phyloP scores from a whole-genome alignment of 225 moss, liverwort and hornwort genomes.

The Straminergon stramineum region DNA sequence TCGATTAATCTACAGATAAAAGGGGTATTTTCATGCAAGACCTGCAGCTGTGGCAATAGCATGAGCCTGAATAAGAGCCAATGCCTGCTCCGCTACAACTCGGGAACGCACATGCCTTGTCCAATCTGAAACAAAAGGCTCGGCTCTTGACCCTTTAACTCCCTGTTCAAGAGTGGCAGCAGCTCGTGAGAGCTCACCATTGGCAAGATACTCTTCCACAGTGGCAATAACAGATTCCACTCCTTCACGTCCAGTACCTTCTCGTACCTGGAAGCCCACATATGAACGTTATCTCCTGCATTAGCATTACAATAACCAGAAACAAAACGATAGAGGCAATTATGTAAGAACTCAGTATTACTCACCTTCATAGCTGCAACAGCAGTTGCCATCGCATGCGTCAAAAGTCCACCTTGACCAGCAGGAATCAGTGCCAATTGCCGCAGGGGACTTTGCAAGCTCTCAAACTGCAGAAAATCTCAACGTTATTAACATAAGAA shows the following conservation, averaged over 20 bases:
- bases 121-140: constrained; percentile 47
- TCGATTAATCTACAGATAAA: not conserved
- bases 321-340: not conserved
- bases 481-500: not conserved
- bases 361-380: constrained; percentile 39
- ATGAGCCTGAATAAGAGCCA: constrained; percentile 47
- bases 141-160: constrained; percentile 47
- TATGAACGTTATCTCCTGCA: not conserved
- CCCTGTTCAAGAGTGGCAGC: constrained; percentile 38
- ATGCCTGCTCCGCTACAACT: constrained; percentile 50
- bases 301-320: not conserved
- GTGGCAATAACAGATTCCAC: constrained; percentile 47
- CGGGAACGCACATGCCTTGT: constrained; percentile 42
- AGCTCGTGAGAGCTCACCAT: constrained; percentile 44
- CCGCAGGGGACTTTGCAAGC: constrained; percentile 66
- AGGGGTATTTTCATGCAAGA: constrained; percentile 22
- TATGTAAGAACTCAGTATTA: not conserved
- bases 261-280: constrained; percentile 36
- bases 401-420: constrained; percentile 85
- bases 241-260: constrained; percentile 42
- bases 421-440: constrained; percentile 84
- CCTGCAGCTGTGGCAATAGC: constrained; percentile 49
- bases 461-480: constrained; percentile 55
- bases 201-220: constrained; percentile 44
- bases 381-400: constrained; percentile 68